Percentiles rank a stretch among this genome's conserved stretches.
These are phyloP conservation scores for Helicocarpus griseus DNA, from an alignment of 2,329 filamentous ascomycete genomes.

Conservation along the genomic window DNA sequence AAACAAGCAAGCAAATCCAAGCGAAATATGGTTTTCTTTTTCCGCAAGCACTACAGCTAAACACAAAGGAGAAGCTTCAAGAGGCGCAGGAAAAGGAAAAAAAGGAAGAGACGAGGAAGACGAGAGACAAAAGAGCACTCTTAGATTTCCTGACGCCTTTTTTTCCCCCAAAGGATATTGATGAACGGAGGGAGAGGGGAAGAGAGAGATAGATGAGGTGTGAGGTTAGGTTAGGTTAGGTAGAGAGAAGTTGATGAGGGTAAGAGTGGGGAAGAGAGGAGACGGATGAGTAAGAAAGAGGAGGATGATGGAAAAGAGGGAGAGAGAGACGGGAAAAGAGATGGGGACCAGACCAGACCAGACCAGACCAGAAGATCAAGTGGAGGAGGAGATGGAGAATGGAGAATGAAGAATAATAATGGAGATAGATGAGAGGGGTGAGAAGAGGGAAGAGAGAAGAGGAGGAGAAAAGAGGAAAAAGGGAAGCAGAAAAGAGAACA, in stretches of 20 bases:
- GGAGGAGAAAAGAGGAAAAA: conserved; percentile 14
- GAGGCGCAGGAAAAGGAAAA: conserved; percentile 13
- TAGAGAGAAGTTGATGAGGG: no score
- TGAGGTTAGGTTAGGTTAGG: no score
- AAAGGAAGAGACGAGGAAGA: conserved; percentile 16
- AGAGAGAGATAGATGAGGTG: no score
- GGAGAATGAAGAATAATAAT: conserved; percentile 8
- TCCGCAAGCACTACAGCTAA: conserved; percentile 5
- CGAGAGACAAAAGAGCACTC: no score
- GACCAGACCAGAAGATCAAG: no score
- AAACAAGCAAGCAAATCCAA: conserved; percentile 1
- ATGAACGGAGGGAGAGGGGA: not conserved
- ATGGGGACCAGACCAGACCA: no score
- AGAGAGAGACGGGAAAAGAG: no score
- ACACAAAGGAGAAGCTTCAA: conserved; percentile 13
- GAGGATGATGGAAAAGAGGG: no score
- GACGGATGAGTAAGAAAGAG: not conserved
- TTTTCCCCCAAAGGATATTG: no score
- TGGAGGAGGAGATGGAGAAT: not conserved
- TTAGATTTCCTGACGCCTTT: no score
- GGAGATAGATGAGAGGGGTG: conserved; percentile 14
- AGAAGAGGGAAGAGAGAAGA: conserved; percentile 11
- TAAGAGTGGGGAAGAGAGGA: not conserved
- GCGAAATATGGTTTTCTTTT: not conserved
- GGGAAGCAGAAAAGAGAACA: conserved; percentile 19